Evolutionary conservation across 2,329 filamentous ascomycete species (phyloP).

Genomic region (Endoconidiophora laricicola): DNA sequence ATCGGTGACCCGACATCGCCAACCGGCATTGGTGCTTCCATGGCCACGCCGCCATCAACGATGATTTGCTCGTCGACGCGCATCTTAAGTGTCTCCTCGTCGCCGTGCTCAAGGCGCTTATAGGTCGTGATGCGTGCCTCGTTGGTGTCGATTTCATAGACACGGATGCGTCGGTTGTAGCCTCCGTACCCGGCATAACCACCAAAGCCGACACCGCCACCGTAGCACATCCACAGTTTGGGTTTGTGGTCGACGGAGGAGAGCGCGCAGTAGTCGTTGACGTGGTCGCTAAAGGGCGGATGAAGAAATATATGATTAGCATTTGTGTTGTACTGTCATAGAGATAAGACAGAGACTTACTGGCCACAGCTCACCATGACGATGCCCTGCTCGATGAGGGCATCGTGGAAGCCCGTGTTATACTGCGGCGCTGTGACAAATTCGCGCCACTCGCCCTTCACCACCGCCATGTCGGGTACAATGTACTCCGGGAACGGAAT

Average conservation of each 20-base stretch:
- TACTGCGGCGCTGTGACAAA: conserved; percentile 72
- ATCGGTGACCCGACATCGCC: conserved; percentile 8
- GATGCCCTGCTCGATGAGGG: conserved; percentile 69
- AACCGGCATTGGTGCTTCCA: conserved; percentile 17
- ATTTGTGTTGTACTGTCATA: neutral
- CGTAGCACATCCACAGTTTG: conserved; percentile 95
- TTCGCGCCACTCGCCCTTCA: conserved; percentile 57
- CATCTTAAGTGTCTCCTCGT: conserved; percentile 23
- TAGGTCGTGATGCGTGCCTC: conserved; percentile 78
- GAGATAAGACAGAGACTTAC: conserved; percentile 32
- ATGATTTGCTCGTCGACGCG: conserved; percentile 49
- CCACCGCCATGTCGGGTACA: conserved; percentile 37
- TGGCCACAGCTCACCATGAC: conserved; percentile 84
- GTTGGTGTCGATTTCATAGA: conserved; percentile 91
- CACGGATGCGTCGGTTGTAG: conserved; percentile 65
- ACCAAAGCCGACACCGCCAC: conserved; percentile 77
- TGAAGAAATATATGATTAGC: conserved; percentile 8
- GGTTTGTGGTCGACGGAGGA: conserved; percentile 38
- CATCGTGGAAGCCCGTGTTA: conserved; percentile 87
- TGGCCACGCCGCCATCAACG: conserved; percentile 41
- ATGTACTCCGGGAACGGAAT: conserved; percentile 87
- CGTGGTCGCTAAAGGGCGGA: conserved; percentile 52
- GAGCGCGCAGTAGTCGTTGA: conserved; percentile 88
- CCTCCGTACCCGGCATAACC: conserved; percentile 86
- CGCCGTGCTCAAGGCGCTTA: conserved; percentile 65